Evolutionary conservation across 208 protist genomes (phyloP).

Genomic region (Crithidia fasciculata): DNA sequence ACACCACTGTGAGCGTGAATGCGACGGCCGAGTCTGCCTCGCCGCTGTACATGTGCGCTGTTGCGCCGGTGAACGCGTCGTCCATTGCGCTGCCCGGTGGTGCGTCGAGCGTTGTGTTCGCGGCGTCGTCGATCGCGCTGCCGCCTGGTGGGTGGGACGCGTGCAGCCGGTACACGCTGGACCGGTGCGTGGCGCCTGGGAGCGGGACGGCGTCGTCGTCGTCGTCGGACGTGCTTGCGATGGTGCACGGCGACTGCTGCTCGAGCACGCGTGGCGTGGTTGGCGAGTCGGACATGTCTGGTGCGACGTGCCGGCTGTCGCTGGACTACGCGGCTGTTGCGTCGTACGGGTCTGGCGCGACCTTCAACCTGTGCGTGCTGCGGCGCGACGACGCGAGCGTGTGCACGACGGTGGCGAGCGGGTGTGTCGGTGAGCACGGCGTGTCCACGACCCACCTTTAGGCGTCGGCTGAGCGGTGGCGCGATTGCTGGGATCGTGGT

Average conservation of each 20-base stretch:
- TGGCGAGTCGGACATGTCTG: slow-evolving; percentile 15
- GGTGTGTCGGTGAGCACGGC: slow-evolving; percentile 50
- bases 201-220: slow-evolving; percentile 10
- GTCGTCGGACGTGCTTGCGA: slow-evolving; percentile 22
- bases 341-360: slow-evolving; percentile 31
- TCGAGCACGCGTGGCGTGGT: slow-evolving; percentile 26
- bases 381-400: slow-evolving; percentile 31
- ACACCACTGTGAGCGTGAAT: slow-evolving; percentile 44
- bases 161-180: slow-evolving; percentile 32
- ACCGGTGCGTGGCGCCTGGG: slow-evolving; percentile 43
- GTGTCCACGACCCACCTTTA: too few relatives aligned
- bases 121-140: slow-evolving; percentile 30
- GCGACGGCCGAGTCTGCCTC: slow-evolving; percentile 21
- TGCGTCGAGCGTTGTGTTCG: slow-evolving; percentile 26
- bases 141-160: slow-evolving; percentile 42
- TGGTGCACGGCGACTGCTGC: slow-evolving; percentile 69
- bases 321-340: slow-evolving; percentile 29
- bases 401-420: too few relatives aligned
- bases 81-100: slow-evolving; percentile 37
- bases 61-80: too few relatives aligned
- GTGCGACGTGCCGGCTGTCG: slow-evolving; percentile 43
- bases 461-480: too few relatives aligned
- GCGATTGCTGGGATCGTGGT: too few relatives aligned
- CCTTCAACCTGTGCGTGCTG: slow-evolving; percentile 66
- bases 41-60: too few relatives aligned